Conservation (phyloP, 106 monocot genomes). For the Alisma plantagoaquatica region DNA sequence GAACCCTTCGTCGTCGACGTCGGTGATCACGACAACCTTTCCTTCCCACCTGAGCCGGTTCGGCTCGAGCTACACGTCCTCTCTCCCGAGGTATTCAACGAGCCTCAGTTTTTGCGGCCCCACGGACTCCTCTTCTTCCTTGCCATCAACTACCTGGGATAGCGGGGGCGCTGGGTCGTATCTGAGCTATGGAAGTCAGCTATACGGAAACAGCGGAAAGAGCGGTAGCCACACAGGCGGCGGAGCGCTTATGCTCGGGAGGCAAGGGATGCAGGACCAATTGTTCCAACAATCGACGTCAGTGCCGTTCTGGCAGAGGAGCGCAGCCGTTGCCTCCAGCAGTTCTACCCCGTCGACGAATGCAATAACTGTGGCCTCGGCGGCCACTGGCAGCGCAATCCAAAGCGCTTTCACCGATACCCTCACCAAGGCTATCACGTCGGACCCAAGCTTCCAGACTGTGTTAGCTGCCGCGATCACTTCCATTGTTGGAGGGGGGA, state of each 20-base stretch:
- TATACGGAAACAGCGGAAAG: slow-evolving; percentile 1
- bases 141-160: slow-evolving; percentile 19
- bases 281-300: no score
- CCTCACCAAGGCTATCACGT: slow-evolving; percentile 65
- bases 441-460: slow-evolving; percentile 81
- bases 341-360: not conserved
- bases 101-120: slow-evolving; percentile 40
- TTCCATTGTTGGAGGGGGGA: slow-evolving; percentile 44
- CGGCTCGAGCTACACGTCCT: no score
- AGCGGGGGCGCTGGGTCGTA: slow-evolving; percentile 9
- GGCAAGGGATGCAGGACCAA: no score
- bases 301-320: slow-evolving; percentile 22
- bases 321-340: not conserved
- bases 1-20: slow-evolving; percentile 22
- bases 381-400: not conserved
- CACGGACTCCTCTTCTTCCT: slow-evolving; percentile 10
- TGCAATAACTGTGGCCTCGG: slow-evolving; percentile 1
- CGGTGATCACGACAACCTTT: no score
- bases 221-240: not conserved
- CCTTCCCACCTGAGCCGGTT: no score
- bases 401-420: slow-evolving; percentile 31
- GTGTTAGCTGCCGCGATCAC: slow-evolving; percentile 60
- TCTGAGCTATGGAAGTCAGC: slow-evolving; percentile 19
- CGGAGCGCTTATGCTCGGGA: not conserved
- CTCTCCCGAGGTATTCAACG: no score